Evolutionary conservation across 208 protist species (phyloP).

Genomic region (Wallacemonas collosoma): DNA sequence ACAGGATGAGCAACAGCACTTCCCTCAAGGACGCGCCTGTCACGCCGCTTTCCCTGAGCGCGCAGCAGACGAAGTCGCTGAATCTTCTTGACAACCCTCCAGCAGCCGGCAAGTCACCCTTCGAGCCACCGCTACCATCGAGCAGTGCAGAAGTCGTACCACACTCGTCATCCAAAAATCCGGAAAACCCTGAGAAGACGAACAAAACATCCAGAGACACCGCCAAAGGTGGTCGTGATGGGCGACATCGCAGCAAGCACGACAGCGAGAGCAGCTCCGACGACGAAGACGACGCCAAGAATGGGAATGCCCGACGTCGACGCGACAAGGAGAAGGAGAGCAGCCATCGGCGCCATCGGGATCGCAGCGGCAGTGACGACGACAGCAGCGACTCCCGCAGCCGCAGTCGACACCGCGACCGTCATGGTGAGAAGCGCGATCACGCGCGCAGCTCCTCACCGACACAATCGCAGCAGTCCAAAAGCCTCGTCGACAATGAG

Average conservation of each 20-base stretch:
- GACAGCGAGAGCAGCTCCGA: not conserved
- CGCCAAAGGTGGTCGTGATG: no score
- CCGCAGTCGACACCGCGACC: conserved; percentile 1
- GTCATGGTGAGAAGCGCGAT: not conserved
- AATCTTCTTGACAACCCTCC: not conserved
- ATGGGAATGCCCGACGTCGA: not conserved
- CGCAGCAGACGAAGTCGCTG: conserved; percentile 5
- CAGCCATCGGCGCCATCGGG: not conserved
- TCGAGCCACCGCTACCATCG: not conserved
- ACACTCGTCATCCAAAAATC: not conserved
- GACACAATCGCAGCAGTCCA: conserved; percentile 7
- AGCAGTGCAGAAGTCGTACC: conserved; percentile 2
- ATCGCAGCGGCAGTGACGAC: not conserved
- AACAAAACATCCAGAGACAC: not conserved
- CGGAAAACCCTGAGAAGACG: not conserved
- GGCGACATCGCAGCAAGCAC: not conserved
- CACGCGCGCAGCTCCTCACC: conserved; percentile 3
- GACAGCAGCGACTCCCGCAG: not conserved
- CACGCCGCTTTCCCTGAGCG: conserved; percentile 1
- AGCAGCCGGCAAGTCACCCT: not conserved
- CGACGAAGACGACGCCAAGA: not conserved
- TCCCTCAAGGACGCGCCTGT: not conserved
- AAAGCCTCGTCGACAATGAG: not conserved
- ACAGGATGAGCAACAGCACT: conserved; percentile 10
- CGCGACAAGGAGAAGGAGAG: conserved; percentile 5